These are phyloP conservation scores for Dryadomyces quercivorus DNA, from an alignment of 2,329 filamentous ascomycete species.

Conservation along the genomic window DNA sequence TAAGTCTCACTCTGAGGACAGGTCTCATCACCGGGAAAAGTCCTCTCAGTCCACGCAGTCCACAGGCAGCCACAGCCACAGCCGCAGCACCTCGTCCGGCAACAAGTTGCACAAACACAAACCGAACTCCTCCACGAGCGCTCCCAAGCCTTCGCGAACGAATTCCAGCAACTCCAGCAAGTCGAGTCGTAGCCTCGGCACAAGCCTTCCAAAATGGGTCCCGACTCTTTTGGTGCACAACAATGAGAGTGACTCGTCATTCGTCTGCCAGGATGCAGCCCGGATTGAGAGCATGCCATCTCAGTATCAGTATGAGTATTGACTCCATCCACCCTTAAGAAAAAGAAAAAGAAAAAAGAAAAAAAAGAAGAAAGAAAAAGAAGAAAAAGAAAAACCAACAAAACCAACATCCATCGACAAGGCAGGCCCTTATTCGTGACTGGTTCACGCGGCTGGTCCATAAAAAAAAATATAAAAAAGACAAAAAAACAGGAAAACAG, in stretches of 20 bases:
- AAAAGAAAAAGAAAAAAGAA: background rate
- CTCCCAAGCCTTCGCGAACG: no score
- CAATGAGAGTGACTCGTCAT: conserved; percentile 3
- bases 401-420: background rate
- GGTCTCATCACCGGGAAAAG: no score
- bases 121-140: no score
- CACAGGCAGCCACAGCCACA: no score
- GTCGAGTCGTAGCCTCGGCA: background rate
- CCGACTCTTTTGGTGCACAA: background rate
- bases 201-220: background rate
- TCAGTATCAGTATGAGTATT: no score
- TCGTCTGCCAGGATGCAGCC: conserved; percentile 6
- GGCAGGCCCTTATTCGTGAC: background rate
- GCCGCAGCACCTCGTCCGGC: no score
- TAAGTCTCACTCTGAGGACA: no score
- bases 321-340: background rate
- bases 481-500: no score
- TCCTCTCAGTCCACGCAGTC: no score
- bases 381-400: background rate
- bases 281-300: background rate
- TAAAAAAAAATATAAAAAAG: no score
- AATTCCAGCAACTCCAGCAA: background rate
- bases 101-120: no score
- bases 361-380: background rate
- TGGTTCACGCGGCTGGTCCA: background rate